These are phyloP conservation scores for Acanthamoeba quina DNA, from an alignment of 208 protist species.

Conservation along the genomic window DNA sequence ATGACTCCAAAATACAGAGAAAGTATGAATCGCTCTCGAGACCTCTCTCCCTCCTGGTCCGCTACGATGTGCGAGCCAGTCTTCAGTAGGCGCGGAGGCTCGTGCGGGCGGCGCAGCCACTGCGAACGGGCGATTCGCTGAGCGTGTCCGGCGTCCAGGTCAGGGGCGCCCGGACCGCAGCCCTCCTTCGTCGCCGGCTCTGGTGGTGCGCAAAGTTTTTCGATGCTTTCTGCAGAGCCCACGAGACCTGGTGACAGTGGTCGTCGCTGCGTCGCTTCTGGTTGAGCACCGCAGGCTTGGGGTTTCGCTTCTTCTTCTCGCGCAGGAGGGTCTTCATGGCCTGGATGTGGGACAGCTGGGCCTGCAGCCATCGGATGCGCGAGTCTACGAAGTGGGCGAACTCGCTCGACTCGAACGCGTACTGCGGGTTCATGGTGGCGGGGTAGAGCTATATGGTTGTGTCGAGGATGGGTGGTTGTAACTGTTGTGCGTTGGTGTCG, in stretches of 20 bases:
- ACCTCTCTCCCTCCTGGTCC: neutral
- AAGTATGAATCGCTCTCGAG: neutral
- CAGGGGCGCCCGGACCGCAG: neutral
- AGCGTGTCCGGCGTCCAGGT: neutral
- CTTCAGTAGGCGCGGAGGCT: neutral
- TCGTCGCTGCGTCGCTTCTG: slow-evolving; percentile 11
- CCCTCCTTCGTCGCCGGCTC: neutral
- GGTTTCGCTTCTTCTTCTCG: slow-evolving; percentile 18
- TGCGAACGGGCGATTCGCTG: neutral
- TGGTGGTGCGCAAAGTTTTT: neutral
- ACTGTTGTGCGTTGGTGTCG: no score
- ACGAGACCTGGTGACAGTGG: slow-evolving; percentile 56
- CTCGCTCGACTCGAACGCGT: neutral
- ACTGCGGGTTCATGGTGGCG: neutral
- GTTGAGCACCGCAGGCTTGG: neutral
- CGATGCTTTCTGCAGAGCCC: neutral
- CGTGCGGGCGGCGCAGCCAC: neutral
- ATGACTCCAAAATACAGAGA: neutral
- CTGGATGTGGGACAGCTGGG: slow-evolving; percentile 8
- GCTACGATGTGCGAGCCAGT: neutral
- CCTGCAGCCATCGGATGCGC: slow-evolving; percentile 36
- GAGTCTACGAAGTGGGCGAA: slow-evolving; percentile 28
- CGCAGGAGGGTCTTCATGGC: slow-evolving; percentile 32
- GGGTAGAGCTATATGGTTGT: no score
- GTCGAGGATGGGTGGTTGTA: no score